Percentiles rank a stretch among this genome's conserved stretches.
Conservation (phyloP, 345 rosid genomes). For the Brassica incana region DNA sequence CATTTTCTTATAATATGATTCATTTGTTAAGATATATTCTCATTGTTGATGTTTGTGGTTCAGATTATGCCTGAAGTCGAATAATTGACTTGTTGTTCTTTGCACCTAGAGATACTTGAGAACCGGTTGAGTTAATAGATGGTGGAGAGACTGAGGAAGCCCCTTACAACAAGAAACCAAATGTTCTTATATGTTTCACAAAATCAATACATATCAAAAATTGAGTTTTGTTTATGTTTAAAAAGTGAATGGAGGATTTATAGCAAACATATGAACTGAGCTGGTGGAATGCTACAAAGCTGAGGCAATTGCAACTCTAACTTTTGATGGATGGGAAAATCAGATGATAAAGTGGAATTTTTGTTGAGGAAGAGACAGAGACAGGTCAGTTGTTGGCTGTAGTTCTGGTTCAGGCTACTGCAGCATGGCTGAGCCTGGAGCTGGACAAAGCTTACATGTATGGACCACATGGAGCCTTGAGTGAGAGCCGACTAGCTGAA, state of each 20-base stretch:
- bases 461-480: constrained; percentile 65
- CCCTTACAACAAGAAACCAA: constrained; percentile 33
- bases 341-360: constrained; percentile 40
- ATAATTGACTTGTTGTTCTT: constrained; percentile 45
- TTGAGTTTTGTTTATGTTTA: neutral
- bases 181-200: neutral
- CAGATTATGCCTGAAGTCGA: neutral
- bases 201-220: neutral
- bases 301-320: constrained; percentile 57
- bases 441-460: constrained; percentile 53
- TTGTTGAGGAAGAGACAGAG: constrained; percentile 63
- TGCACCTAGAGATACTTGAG: constrained; percentile 47
- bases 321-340: constrained; percentile 61
- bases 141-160: constrained; percentile 43
- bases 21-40: neutral
- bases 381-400: constrained; percentile 52
- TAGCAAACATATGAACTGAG: constrained; percentile 46
- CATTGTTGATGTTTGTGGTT: neutral
- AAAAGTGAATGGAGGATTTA: neutral
- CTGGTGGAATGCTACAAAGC: constrained; percentile 50
- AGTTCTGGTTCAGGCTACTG: constrained; percentile 54
- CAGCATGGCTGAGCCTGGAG: constrained; percentile 62
- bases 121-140: constrained; percentile 32
- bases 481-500: constrained; percentile 24
- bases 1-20: no score